Conservation (phyloP, 306 rosid species). For the Dicorynia guianensis region DNA sequence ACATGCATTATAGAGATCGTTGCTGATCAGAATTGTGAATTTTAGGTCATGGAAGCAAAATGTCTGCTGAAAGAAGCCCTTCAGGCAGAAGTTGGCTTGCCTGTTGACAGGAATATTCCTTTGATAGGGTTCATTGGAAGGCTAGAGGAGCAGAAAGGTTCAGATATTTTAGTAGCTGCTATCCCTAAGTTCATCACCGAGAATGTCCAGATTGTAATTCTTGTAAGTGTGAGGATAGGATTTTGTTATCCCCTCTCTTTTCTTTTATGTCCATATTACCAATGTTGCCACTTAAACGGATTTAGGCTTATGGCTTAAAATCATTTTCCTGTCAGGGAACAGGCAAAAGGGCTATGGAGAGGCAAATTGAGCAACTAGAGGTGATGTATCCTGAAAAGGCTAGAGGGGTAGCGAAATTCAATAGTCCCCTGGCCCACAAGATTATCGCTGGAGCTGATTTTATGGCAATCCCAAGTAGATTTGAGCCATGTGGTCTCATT, state of each 20-base stretch:
- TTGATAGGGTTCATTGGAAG: constrained; percentile 90
- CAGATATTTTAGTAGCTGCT: constrained; percentile 88
- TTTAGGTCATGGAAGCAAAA: constrained; percentile 78
- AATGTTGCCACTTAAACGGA: constrained; percentile 17
- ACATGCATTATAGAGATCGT: not conserved
- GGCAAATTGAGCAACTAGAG: constrained; percentile 68
- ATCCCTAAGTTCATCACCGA: constrained; percentile 62
- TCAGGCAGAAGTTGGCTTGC: constrained; percentile 94
- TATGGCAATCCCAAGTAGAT: constrained; percentile 75
- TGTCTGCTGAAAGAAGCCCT: constrained; percentile 81
- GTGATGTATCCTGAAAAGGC: constrained; percentile 63
- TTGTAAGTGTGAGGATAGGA: constrained; percentile 56
- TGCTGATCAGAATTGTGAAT: constrained; percentile 33
- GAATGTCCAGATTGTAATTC: constrained; percentile 79
- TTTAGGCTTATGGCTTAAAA: constrained; percentile 21
- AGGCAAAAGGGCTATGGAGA: constrained; percentile 76
- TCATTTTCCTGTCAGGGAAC: constrained; percentile 62
- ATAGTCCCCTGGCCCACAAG: constrained; percentile 73
- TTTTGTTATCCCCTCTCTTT: not conserved
- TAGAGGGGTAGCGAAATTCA: constrained; percentile 68
- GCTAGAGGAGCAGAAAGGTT: constrained; percentile 98
- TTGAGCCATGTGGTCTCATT: constrained; percentile 90
- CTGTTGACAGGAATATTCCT: constrained; percentile 79
- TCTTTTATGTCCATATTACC: not conserved
- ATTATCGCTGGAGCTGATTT: constrained; percentile 82